These are phyloP conservation scores for Diplodia sapinea DNA, from an alignment of 2,329 filamentous ascomycete species.

Conservation along the genomic window DNA sequence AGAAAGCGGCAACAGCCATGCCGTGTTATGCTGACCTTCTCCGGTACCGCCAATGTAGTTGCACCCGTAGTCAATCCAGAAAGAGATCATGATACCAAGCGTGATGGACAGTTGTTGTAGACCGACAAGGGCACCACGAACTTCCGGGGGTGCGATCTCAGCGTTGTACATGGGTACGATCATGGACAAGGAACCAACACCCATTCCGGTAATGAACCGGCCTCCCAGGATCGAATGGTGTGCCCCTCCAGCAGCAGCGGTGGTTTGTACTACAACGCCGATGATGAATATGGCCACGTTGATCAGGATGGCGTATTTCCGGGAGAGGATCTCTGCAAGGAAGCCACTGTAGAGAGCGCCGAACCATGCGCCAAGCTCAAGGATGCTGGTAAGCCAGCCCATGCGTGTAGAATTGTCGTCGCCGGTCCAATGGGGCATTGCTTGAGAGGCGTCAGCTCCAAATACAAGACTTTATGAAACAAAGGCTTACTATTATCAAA, in stretches of 20 bases:
- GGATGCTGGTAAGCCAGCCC: slow-evolving; percentile 64
- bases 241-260: slow-evolving; percentile 60
- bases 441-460: background rate
- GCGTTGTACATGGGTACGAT: slow-evolving; percentile 64
- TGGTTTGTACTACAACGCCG: slow-evolving; percentile 72
- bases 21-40: slow-evolving; percentile 64
- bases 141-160: slow-evolving; percentile 62
- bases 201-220: slow-evolving; percentile 74
- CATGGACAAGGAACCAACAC: slow-evolving; percentile 71
- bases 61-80: slow-evolving; percentile 63
- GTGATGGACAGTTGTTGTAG: slow-evolving; percentile 67
- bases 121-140: slow-evolving; percentile 69
- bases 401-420: slow-evolving; percentile 44
- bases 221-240: slow-evolving; percentile 70
- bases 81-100: slow-evolving; percentile 58
- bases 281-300: slow-evolving; percentile 71
- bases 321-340: slow-evolving; percentile 70
- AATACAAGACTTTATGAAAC: no score
- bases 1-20: slow-evolving; percentile 76
- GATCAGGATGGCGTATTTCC: slow-evolving; percentile 72
- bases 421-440: slow-evolving; percentile 31
- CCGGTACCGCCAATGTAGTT: slow-evolving; percentile 63
- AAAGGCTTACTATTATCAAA: slow-evolving; percentile 49
- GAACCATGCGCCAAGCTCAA: slow-evolving; percentile 79
- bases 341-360: slow-evolving; percentile 73